A percentile compares a stretch with the other conserved stretches of the same genome.
phyloP scores from a whole-genome alignment of 2,329 filamentous ascomycete genomes.

The Epichloe aotearoae region DNA sequence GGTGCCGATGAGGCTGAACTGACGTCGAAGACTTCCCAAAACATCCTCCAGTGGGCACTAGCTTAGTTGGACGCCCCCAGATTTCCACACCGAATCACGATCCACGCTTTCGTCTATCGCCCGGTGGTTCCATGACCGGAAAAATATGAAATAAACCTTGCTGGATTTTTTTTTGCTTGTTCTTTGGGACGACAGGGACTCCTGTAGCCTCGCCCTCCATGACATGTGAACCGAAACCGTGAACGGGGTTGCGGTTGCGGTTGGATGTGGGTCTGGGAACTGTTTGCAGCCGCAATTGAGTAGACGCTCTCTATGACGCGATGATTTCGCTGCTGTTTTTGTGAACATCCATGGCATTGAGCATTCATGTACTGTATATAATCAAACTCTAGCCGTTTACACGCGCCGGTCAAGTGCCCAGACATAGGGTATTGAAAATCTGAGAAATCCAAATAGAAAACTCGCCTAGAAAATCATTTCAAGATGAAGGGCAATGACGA shows the following conservation, averaged over 20 bases:
- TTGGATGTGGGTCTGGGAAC: not conserved
- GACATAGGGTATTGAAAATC: no score
- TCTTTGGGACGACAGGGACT: no score
- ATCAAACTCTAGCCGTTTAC: not conserved
- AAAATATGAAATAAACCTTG: no score
- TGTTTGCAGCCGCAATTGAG: not conserved
- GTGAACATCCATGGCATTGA: not conserved
- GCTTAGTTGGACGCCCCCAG: not conserved
- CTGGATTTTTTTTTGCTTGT: no score
- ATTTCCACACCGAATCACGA: not conserved
- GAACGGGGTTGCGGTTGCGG: not conserved
- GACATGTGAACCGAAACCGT: not conserved
- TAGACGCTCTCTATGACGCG: constrained; percentile 4
- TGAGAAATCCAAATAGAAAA: not conserved
- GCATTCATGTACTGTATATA: not conserved
- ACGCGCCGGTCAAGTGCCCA: not conserved
- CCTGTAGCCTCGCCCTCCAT: not conserved
- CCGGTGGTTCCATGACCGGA: no score
- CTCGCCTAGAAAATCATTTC: not conserved
- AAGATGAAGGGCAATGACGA: constrained; percentile 15
- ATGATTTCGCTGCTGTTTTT: not conserved
- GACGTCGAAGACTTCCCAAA: constrained; percentile 2
- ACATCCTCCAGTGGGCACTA: not conserved
- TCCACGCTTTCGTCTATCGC: not conserved
- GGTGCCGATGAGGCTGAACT: constrained; percentile 1